A percentile compares a stretch with the other conserved stretches of the same genome.
These are phyloP conservation scores for Penicillium soppii DNA, from an alignment of 495 filamentous ascomycete genomes.

Conservation along the genomic window DNA sequence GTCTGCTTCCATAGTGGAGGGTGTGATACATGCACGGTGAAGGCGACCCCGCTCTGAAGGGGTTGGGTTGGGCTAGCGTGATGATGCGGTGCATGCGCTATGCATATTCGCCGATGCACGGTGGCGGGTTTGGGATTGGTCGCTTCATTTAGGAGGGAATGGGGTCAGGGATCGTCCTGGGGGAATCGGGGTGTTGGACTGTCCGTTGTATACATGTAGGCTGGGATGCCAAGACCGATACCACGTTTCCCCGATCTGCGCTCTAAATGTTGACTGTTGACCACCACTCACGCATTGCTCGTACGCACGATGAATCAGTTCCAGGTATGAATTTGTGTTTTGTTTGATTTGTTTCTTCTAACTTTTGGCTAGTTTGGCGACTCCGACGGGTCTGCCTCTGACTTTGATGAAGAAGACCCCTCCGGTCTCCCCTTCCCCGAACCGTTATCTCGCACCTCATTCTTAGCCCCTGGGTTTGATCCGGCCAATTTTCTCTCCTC, in stretches of 20 bases:
- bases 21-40: too few relatives aligned
- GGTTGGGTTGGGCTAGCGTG: constrained; percentile 13
- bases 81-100: constrained; percentile 17
- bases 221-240: constrained; percentile 21
- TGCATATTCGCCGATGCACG: constrained; percentile 16
- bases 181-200: not conserved
- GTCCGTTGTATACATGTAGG: not conserved
- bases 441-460: constrained; percentile 74
- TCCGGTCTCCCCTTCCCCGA: constrained; percentile 78
- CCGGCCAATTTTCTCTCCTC: constrained; percentile 80
- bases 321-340: constrained; percentile 13
- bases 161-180: not conserved
- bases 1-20: constrained; percentile 45
- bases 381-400: constrained; percentile 51
- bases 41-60: constrained; percentile 21
- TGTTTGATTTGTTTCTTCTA: not conserved
- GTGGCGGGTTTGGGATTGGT: constrained; percentile 14
- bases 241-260: constrained; percentile 14
- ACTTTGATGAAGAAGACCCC: constrained; percentile 62
- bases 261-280: not conserved
- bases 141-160: too few relatives aligned
- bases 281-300: not conserved
- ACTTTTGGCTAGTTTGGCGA: constrained; percentile 54
- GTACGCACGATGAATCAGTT: constrained; percentile 30
- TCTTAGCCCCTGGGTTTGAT: constrained; percentile 75